phyloP scores from a whole-genome alignment of 2,329 filamentous ascomycete species.

The Leptosphaerulina australis region DNA sequence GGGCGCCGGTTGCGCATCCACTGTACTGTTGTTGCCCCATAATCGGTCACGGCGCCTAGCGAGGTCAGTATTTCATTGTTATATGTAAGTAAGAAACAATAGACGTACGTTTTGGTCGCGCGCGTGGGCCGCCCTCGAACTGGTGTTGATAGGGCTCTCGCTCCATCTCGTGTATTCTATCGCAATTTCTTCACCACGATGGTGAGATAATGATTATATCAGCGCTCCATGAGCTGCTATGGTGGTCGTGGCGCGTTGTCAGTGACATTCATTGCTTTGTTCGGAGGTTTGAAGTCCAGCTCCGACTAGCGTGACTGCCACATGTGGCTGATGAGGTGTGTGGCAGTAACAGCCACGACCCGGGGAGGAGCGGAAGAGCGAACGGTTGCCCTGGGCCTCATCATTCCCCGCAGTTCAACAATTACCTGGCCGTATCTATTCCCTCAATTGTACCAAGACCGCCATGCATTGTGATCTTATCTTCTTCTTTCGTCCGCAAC shows the following conservation, averaged over 20 bases:
- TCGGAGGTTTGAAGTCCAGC: constrained; percentile 1
- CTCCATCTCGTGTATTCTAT: constrained; percentile 36
- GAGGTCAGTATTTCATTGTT: not conserved
- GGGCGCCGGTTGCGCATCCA: constrained; percentile 87
- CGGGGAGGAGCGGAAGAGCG: not conserved
- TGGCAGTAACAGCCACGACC: not conserved
- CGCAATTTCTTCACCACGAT: constrained; percentile 1
- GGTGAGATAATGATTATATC: not conserved
- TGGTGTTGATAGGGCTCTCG: constrained; percentile 45
- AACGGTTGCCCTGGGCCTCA: not conserved
- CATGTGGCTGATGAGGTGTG: not conserved
- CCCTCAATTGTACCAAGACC: constrained; percentile 10
- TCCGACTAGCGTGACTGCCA: not conserved
- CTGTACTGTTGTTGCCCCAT: constrained; percentile 85
- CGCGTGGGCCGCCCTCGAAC: constrained; percentile 42
- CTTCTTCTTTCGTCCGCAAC: constrained; percentile 4
- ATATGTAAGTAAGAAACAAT: not conserved
- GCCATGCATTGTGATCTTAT: constrained; percentile 13
- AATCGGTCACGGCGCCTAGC: constrained; percentile 87
- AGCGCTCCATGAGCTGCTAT: constrained; percentile 6
- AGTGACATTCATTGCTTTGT: not conserved
- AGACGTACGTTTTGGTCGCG: constrained; percentile 44
- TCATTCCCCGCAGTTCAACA: constrained; percentile 15
- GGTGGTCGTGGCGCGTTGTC: constrained; percentile 1
- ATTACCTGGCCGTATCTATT: not conserved